Evolutionary conservation across 352 stramenopile genomes (phyloP).

Genomic region (Pythium pyrilobum): DNA sequence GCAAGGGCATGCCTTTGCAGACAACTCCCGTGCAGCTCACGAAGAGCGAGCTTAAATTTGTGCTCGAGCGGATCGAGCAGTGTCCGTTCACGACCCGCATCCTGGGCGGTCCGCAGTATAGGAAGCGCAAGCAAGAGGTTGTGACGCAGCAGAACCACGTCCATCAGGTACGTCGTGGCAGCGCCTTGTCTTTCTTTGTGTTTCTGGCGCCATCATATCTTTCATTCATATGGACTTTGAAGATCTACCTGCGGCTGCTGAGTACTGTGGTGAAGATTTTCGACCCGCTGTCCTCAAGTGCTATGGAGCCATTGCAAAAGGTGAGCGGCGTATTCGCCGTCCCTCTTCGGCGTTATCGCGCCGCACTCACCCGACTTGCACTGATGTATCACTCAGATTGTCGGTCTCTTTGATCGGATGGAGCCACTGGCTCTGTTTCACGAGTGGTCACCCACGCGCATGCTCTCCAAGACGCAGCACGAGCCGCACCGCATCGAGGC

Average conservation of each 20-base stretch:
- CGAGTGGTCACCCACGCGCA: conserved; percentile 69
- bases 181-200: not conserved
- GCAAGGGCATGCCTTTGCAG: conserved; percentile 80
- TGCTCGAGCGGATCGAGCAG: conserved; percentile 68
- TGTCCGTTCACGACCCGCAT: conserved; percentile 57
- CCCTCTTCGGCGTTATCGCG: too few species aligned
- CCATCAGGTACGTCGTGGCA: conserved; percentile 41
- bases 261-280: conserved; percentile 51
- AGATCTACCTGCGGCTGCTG: conserved; percentile 74
- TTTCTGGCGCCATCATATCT: not conserved
- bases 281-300: conserved; percentile 36
- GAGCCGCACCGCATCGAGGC: conserved; percentile 40
- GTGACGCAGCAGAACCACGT: conserved; percentile 73
- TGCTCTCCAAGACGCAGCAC: conserved; percentile 38
- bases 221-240: too few species aligned
- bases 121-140: conserved; percentile 36
- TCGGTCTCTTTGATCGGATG: conserved; percentile 50
- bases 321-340: conserved; percentile 23
- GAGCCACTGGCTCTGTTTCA: conserved; percentile 64
- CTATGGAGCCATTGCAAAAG: conserved; percentile 56
- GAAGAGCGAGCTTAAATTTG: conserved; percentile 86
- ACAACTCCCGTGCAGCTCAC: conserved; percentile 62
- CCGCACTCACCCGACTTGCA: too few species aligned
- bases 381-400: conserved; percentile 41
- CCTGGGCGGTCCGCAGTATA: conserved; percentile 60